Conservation (phyloP, 2,329 filamentous ascomycete genomes). For the Parascedosporium putredinis region DNA sequence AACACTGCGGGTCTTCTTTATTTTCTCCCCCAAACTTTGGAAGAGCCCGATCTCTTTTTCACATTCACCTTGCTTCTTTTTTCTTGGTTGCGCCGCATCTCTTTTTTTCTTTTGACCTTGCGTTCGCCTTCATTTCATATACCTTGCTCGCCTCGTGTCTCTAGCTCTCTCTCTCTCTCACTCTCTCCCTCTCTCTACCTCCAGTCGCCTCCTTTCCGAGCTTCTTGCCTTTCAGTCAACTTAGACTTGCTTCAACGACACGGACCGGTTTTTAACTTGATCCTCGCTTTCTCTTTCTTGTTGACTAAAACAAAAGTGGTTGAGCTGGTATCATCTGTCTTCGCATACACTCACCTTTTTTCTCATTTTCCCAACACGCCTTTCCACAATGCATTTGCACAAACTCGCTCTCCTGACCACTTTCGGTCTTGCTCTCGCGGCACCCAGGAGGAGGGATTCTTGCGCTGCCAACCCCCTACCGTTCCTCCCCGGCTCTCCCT, state of each 20-base stretch:
- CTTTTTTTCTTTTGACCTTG: neutral
- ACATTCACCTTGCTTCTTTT: neutral
- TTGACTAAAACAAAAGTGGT: no score
- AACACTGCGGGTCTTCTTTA: neutral
- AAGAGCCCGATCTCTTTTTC: no score
- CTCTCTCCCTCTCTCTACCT: neutral
- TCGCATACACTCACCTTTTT: neutral
- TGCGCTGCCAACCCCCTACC: conserved; percentile 14
- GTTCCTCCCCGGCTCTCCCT: conserved; percentile 20
- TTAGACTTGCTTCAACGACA: no score
- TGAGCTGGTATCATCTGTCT: neutral
- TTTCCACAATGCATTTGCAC: conserved; percentile 2
- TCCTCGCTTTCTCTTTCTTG: neutral
- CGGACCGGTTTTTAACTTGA: no score
- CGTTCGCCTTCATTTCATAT: neutral
- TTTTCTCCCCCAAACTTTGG: no score
- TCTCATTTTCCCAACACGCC: neutral
- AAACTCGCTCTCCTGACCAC: conserved; percentile 5
- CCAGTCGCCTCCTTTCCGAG: neutral
- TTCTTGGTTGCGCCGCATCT: neutral
- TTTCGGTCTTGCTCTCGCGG: conserved; percentile 5
- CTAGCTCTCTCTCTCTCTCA: neutral
- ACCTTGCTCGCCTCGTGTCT: neutral
- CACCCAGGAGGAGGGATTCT: conserved; percentile 1
- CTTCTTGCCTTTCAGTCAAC: neutral